Percentiles rank a stretch among this genome's conserved stretches.
Conservation (phyloP, 495 filamentous ascomycete genomes). For the Aspergillus biplanus region DNA sequence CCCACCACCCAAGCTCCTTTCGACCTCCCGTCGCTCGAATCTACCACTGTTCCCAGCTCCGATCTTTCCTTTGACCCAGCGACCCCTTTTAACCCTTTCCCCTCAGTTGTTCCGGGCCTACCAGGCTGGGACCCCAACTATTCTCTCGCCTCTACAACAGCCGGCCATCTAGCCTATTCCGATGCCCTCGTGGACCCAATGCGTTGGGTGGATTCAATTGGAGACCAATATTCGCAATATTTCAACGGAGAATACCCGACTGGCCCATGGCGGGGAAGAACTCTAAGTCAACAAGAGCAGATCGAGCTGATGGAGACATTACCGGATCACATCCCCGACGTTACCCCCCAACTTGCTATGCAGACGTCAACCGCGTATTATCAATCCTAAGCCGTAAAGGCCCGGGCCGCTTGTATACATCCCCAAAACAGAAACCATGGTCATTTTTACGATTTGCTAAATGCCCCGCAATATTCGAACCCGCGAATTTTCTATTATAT, state of each 20-base stretch:
- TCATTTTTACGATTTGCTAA: background rate
- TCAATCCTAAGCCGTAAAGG: constrained; percentile 47
- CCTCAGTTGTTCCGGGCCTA: constrained; percentile 48
- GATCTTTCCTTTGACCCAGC: constrained; percentile 43
- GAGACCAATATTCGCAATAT: constrained; percentile 55
- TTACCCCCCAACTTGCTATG: constrained; percentile 48
- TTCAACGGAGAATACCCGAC: constrained; percentile 49
- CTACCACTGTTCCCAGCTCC: constrained; percentile 28
- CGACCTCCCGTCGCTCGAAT: constrained; percentile 28
- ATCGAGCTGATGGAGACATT: constrained; percentile 69
- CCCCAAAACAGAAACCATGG: too few species aligned
- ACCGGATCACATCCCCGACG: constrained; percentile 62
- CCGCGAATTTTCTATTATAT: background rate
- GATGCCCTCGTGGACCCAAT: constrained; percentile 44
- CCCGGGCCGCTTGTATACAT: too few species aligned
- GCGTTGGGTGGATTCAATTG: constrained; percentile 46
- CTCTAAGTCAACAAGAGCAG: constrained; percentile 72
- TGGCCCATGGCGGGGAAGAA: constrained; percentile 57
- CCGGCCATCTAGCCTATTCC: constrained; percentile 44
- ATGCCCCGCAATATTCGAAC: background rate
- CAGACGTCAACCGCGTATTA: constrained; percentile 65
- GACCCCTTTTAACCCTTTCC: constrained; percentile 50
- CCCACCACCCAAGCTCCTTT: constrained; percentile 26
- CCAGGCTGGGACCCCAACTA: constrained; percentile 54
- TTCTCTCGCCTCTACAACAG: constrained; percentile 46